Base-by-base conservation (phyloP, 305 asterid genomes). In the Fraxinus ornus region DNA sequence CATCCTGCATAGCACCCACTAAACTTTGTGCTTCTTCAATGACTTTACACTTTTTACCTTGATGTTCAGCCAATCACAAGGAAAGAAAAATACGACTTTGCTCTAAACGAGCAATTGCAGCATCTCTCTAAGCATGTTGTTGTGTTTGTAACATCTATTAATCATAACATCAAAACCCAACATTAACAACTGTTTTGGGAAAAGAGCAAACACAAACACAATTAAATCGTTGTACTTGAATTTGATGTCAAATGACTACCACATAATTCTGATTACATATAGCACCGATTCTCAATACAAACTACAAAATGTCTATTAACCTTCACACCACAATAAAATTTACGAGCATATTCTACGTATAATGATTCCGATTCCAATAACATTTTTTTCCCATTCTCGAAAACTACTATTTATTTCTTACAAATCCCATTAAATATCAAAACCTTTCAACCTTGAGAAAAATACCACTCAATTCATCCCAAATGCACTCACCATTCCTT, bases 21-120 rank as follows among this genome's bases (percentile, higher is more conserved):
- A 94, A 92, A 77, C 94, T 95, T 62, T 85, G 93, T 77, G 99
- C 98, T 86, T 96, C 98, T 82, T 96, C 97, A 15, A 94, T 94
- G 90, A 96, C 98, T 86, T 93, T 90, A 89, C 88, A 94, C 75
- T 91, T 93, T 91, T 92, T 90, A 13, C 97, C 99, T 76, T 90
- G 97, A 86, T 94, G 98, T 75, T 93, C 4, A 30, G 4, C 2
- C 33, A 30, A 30, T 32, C 98, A 88, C 98, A 93, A 88, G 57
- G 98, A 97, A 82, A 96, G 97, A 83, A 94, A 78, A 37, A 94
- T 84, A 55, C 97, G 94, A 81, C 98, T 94, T 84, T 94, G 97
- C 86, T 96, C 98, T 72, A 96, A 84, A 36, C 97, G 94, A 84
- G 98, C 94, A 78, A 94, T 77, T 26, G 98, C 98, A 83, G 92